A percentile compares a stretch with the other conserved stretches of the same genome.
Conservation (phyloP, 208 protist species). For the Porcisia deanei region DNA sequence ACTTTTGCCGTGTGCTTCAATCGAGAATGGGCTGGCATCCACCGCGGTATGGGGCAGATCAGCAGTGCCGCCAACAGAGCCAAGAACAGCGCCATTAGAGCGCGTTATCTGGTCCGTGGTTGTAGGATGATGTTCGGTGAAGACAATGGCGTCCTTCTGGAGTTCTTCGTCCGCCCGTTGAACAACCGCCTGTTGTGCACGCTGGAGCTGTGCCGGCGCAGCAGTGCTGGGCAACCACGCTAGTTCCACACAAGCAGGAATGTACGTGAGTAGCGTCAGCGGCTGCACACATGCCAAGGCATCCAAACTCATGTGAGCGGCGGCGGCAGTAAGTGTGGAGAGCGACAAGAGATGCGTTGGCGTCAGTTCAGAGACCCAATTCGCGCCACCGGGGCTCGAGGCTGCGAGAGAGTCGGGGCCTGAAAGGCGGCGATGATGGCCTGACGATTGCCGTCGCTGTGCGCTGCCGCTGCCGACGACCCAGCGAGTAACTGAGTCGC, state of each 20-base stretch:
- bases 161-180: conserved; percentile 13
- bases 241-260: conserved; percentile 9
- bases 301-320: conserved; percentile 19
- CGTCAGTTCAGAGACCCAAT: not conserved
- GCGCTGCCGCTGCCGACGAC: not conserved
- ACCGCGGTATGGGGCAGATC: not conserved
- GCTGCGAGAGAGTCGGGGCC: conserved; percentile 4
- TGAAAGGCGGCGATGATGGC: not conserved
- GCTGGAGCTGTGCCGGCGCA: conserved; percentile 11
- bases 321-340: conserved; percentile 19
- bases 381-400: not conserved
- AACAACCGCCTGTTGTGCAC: conserved; percentile 20
- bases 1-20: not conserved
- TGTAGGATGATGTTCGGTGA: not conserved
- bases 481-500: not conserved
- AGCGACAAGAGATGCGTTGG: conserved; percentile 19
- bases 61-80: not conserved
- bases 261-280: conserved; percentile 17
- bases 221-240: conserved; percentile 29
- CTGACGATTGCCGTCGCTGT: not conserved
- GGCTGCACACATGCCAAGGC: conserved; percentile 21
- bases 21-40: not conserved
- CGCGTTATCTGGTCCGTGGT: not conserved
- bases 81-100: not conserved
- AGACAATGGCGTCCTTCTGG: not conserved